Conservation (phyloP, 2,329 filamentous ascomycete species). For the Colletotrichum destructivum region DNA sequence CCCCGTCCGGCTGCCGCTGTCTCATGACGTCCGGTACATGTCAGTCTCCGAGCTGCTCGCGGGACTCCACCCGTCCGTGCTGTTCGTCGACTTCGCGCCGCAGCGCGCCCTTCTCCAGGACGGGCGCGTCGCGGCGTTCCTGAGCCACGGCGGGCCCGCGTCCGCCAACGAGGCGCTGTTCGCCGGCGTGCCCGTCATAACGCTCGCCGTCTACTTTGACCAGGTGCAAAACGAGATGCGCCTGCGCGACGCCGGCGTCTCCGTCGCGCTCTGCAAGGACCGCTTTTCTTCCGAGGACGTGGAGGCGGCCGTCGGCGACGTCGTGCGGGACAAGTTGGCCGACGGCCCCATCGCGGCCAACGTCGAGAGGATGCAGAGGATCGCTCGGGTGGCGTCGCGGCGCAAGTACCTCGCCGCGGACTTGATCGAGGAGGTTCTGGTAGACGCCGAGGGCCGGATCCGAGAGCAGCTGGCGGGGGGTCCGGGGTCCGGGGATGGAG, state of each 20-base stretch:
- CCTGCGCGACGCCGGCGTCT: constrained; percentile 53
- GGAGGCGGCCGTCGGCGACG: constrained; percentile 48
- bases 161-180: constrained; percentile 59
- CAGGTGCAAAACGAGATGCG: constrained; percentile 57
- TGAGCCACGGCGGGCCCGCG: constrained; percentile 56
- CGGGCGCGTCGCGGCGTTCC: too few relatives aligned
- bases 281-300: constrained; percentile 48
- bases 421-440: constrained; percentile 58
- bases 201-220: constrained; percentile 58
- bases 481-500: too few relatives aligned
- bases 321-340: constrained; percentile 47
- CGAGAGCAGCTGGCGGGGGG: too few relatives aligned
- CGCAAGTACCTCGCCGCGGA: constrained; percentile 57
- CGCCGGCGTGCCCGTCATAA: constrained; percentile 55
- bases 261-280: constrained; percentile 55
- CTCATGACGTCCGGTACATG: background rate
- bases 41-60: constrained; percentile 48
- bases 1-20: too few relatives aligned
- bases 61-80: constrained; percentile 49
- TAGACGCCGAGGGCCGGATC: too few relatives aligned
- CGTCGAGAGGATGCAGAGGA: constrained; percentile 54
- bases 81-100: constrained; percentile 55
- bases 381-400: constrained; percentile 54
- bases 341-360: constrained; percentile 52
- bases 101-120: constrained; percentile 51